Conservation (phyloP, 352 stramenopile species). For the Phytophthora chlamydospora region DNA sequence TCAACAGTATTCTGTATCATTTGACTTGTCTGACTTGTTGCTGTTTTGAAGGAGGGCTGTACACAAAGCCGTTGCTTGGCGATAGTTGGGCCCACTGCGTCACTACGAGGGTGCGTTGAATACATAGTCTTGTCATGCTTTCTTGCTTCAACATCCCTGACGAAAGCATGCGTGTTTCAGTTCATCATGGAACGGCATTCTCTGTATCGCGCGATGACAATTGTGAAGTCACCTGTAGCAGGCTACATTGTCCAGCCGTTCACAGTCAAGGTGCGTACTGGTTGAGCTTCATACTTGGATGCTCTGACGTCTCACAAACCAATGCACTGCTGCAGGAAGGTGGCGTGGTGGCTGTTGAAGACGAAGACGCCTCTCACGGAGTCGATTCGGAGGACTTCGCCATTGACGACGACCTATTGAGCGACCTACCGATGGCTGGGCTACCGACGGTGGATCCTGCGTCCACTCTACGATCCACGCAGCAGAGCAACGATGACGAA, state of each 20-base stretch:
- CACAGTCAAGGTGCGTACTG: conserved; percentile 49
- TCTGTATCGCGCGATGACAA: conserved; percentile 52
- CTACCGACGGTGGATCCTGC: conserved; percentile 50
- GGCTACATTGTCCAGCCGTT: conserved; percentile 72
- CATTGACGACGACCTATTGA: conserved; percentile 63
- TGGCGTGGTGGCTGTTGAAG: conserved; percentile 45
- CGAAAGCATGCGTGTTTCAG: conserved; percentile 27
- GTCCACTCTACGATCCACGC: conserved; percentile 61
- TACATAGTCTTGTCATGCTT: background rate
- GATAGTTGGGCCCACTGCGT: conserved; percentile 77
- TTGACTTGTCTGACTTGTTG: conserved; percentile 2
- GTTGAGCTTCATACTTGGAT: background rate
- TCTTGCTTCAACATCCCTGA: conserved; percentile 18
- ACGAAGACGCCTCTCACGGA: conserved; percentile 21
- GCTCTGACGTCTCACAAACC: no score
- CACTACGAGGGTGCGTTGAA: conserved; percentile 51
- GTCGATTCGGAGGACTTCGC: conserved; percentile 41
- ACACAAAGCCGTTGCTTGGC: conserved; percentile 66
- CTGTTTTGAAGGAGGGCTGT: conserved; percentile 45
- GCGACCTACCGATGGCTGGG: conserved; percentile 47
- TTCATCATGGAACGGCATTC: conserved; percentile 70
- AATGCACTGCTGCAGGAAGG: conserved; percentile 33
- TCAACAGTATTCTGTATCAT: background rate
- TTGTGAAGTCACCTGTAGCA: conserved; percentile 69
- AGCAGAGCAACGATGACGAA: conserved; percentile 47